Evolutionary conservation across 2,329 filamentous ascomycete species (phyloP), one percentile per base, ranked within the genome.

Genomic region (Epichloe gansuensis): DNA sequence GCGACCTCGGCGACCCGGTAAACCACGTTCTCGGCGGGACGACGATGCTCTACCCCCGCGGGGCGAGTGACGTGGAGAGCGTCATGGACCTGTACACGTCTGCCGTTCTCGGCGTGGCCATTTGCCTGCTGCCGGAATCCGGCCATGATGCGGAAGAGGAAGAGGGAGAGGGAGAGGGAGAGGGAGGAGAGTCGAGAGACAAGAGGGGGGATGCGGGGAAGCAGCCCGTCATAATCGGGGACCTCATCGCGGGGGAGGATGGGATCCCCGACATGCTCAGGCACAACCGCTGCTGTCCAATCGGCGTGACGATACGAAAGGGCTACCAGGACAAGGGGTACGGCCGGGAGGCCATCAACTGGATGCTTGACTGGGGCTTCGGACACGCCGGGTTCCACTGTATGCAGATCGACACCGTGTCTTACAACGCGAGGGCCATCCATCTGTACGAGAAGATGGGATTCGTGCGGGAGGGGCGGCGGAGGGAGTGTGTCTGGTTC

Each of bases 321-420:
- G 9, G 52, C 0, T 66, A 67, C 49, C 69, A 73, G 50, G 61
- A 64, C 0, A 56, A 64, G 23, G 72, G 74, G 0, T 76, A 76
- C 50, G 74, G 74, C 1, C 58, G 56, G 5, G 74, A 76, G 56
- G 69, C 71, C 0, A 71, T 77, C 42, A 61, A 63, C 27, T 78
- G 73, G 73, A 67, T 61, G 0, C 55, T 75, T 4, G 65, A 72
- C 27, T 76, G 73, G 67, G 69, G 69, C 0, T 77, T 77, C 54
- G 56, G 59, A 4, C 61, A 63, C n/a, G 71, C 66, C 1, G 69
- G 69, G 0, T 57, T 74, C 60, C 74, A 77, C 54, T 61, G 68
- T 4, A 67, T 77, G 17, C 60, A 58, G 11, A 64, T 77, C 5
- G 56, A 58, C 4, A 66, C 67, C 0, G 66, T 71, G 34, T 66